A percentile compares a stretch with the other conserved stretches of the same genome.
Conservation (phyloP, 106 monocot genomes). For the Dioscorea zingiberensis region DNA sequence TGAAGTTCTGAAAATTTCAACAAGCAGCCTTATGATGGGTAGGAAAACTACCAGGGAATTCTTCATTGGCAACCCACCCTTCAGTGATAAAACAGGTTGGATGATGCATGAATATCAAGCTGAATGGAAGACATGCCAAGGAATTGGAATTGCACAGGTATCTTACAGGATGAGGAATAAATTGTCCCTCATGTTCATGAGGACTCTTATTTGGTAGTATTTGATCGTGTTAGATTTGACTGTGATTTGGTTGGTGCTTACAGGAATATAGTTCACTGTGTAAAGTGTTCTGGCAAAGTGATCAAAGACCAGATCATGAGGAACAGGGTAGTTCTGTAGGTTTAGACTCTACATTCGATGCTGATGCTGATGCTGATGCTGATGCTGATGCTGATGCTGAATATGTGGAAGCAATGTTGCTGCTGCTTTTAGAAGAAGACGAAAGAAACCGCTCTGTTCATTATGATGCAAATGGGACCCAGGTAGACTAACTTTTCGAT, state of each 20-base stretch:
- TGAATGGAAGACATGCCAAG: background rate
- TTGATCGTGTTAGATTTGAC: background rate
- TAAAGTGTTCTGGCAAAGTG: slow-evolving; percentile 9
- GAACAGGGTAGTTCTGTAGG: background rate
- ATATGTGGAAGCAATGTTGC: background rate
- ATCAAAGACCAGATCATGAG: background rate
- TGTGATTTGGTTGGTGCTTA: background rate
- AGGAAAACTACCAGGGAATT: slow-evolving; percentile 4
- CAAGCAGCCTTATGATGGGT: background rate
- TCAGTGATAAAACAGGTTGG: slow-evolving; percentile 10
- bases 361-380: slow-evolving; percentile 4
- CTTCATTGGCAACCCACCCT: slow-evolving; percentile 3
- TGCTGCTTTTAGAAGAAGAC: slow-evolving; percentile 20
- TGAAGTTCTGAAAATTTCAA: background rate
- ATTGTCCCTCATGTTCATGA: too few species aligned
- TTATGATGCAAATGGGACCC: slow-evolving; percentile 7
- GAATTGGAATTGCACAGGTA: slow-evolving; percentile 1
- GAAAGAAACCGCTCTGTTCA: slow-evolving; percentile 8
- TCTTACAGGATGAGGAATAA: background rate
- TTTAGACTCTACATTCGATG: background rate
- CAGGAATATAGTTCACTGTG: slow-evolving; percentile 10
- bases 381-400: slow-evolving; percentile 4
- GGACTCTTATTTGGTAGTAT: background rate
- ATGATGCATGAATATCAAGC: slow-evolving; percentile 14
- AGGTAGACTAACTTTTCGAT: slow-evolving; percentile 13